Base-by-base conservation (phyloP, 1,284 basidiomycete species). In the Gymnopus androsaceus region DNA sequence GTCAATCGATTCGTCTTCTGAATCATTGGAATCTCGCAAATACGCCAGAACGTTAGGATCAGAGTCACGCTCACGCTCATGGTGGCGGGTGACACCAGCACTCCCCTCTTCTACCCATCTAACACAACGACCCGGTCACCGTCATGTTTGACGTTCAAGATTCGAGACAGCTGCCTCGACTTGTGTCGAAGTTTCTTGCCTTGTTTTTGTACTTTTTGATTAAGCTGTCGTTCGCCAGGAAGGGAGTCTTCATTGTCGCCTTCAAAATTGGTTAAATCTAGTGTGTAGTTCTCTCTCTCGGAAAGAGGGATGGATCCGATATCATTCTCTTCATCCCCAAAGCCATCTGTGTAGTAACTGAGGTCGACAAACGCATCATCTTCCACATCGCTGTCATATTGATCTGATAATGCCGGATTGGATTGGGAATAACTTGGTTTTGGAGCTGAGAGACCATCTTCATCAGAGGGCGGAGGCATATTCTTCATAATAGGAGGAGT, bases 241-340 rank as follows among this genome's bases (percentile, higher is more conserved):
- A 84, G 70, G 3, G 75, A 75, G 27, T 80, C 74, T 63, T 92
- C 87, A 59, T 90, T 81, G 60, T 92, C 88, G 25, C 89, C 90
- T 59, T 92, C 90, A 63, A 90, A 94, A 63, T 92, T 89, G 6
- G 90, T 92, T 53, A 90, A 74, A 62, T 92, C 90, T 15, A 88
- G 72, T 0, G 83, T 77, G 49, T 84, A 75, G 54, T 79, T 77
- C 55, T 84, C 80, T 57, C 54, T 42, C 25, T 55, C 47, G 12
- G 54, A 55, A n/a, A 81, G 75, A 11, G 76, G 75, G 27, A 73
- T 71, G 27, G 73, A 74, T 33, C 72, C 70, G 4, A 67, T 55
- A 21, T 72, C 67, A 3, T 58, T 62, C 9, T 71, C 70, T 19
- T 67, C 64, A 34, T 70, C 69, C 1, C 61, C 66, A 41, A 55